A percentile compares a stretch with the other conserved stretches of the same genome.
Evolutionary conservation across 2,329 filamentous ascomycete genomes (phyloP).

Genomic region (Alternaria triticimaculans): DNA sequence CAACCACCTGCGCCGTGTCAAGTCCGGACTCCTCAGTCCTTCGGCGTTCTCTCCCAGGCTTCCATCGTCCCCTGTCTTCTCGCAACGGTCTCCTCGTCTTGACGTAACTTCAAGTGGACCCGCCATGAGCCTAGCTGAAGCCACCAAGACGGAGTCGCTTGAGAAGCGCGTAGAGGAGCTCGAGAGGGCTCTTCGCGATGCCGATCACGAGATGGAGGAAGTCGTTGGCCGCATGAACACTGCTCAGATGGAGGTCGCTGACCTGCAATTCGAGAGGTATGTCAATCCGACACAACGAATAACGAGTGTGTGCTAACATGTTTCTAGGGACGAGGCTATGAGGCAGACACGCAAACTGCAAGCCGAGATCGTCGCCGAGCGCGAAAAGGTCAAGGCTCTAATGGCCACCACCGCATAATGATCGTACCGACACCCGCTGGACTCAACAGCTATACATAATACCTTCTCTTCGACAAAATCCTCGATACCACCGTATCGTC

Average conservation of each 20-base stretch:
- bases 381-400: slow-evolving; percentile 63
- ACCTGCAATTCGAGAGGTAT: slow-evolving; percentile 73
- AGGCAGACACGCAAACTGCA: slow-evolving; percentile 74
- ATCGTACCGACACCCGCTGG: slow-evolving; percentile 18
- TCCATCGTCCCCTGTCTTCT: slow-evolving; percentile 68
- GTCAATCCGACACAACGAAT: slow-evolving; percentile 15
- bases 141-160: slow-evolving; percentile 75
- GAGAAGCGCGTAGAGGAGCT: slow-evolving; percentile 82
- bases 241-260: slow-evolving; percentile 82
- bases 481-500: slow-evolving; percentile 5
- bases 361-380: slow-evolving; percentile 69
- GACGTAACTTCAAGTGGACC: slow-evolving; percentile 67
- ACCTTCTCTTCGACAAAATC: slow-evolving; percentile 15
- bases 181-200: slow-evolving; percentile 77
- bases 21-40: slow-evolving; percentile 58
- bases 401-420: slow-evolving; percentile 41
- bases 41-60: slow-evolving; percentile 63
- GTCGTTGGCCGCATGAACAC: slow-evolving; percentile 82
- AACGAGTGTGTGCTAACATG: slow-evolving; percentile 20
- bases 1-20: slow-evolving; percentile 76
- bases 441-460: slow-evolving; percentile 15
- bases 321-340: slow-evolving; percentile 70
- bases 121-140: slow-evolving; percentile 68
- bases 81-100: slow-evolving; percentile 64
- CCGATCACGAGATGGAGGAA: slow-evolving; percentile 82